Evolutionary conservation across 495 filamentous ascomycete species (phyloP), one percentile per base, ranked within the genome.

Genomic region (Bacidia gigantensis): DNA sequence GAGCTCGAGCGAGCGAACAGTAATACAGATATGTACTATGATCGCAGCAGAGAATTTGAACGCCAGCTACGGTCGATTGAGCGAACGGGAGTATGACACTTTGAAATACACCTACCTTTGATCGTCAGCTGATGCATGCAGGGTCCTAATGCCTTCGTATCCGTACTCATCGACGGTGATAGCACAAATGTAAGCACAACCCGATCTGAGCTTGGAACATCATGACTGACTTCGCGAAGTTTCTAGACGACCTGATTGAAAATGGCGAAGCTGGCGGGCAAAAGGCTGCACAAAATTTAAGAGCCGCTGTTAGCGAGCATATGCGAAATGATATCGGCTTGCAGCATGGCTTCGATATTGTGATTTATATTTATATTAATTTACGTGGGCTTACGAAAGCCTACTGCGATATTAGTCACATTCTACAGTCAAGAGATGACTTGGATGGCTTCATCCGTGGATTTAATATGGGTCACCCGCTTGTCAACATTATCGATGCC

Each of bases 401-500:
- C 14, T 67, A 64, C 48, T 44, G 44, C 18, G 53, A 60, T 20
- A 51, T 43, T 1, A 49, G 25, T 10, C 29, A 14, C 14, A 44
- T 59, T 32, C 41, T 63, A 5, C 49, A 47, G 18, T 43, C 54
- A 3, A 32, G 49, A 5, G 49, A 58, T 20, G 47, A 43, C 2
- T 26, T 65, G 11, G 38, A 35, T 42, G 42, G 40, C 2, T 67
- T 67, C 45, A 58, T 65, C 9, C 63, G 59, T 7, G 65, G 60
- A 2, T 67, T 65, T 45, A 67, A 67, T 44, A 62, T 59, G 58
- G 62, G 57, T 39, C 45, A 58, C 46, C 21, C 56, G 3, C 22
- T 61, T 1, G 65, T 58, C 51, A 58, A 67, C 38, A 65, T 65
- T 45, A 51, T 67, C 46, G 64, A 67, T 49, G 62, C 58, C 20